Conservation (phyloP, 1,139 yeast species). For the Debaryomyces fabryi region DNA sequence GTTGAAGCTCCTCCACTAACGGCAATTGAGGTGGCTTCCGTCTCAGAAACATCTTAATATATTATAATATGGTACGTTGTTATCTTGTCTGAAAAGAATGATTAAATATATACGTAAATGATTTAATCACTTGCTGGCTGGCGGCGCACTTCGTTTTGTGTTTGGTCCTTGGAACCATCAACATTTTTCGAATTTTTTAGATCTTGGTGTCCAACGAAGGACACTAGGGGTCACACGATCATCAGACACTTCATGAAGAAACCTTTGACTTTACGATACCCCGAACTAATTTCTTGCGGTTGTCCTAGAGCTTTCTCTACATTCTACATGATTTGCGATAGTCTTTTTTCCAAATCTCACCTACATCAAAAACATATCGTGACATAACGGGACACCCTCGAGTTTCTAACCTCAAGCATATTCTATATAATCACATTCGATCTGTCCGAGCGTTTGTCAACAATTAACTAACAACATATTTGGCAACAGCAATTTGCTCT, state of each 20-base stretch:
- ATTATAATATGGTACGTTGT: not conserved
- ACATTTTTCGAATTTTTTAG: not conserved
- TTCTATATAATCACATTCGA: conserved; percentile 51
- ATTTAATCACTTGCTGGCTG: conserved; percentile 9
- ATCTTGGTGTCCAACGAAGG: not conserved
- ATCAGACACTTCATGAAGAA: not conserved
- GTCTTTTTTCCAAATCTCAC: not conserved
- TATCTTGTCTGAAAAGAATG: not conserved
- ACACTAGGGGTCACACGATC: not conserved
- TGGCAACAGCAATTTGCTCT: conserved; percentile 15
- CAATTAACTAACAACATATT: conserved; percentile 35
- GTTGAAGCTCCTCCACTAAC: conserved; percentile 59
- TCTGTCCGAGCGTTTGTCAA: conserved; percentile 51
- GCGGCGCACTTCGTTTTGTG: conserved; percentile 8
- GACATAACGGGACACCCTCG: conserved; percentile 61
- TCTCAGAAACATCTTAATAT: conserved; percentile 43
- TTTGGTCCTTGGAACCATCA: conserved; percentile 6
- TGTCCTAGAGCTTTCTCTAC: not conserved
- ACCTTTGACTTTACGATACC: not conserved
- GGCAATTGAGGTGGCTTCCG: conserved; percentile 58
- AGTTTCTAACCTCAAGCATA: conserved; percentile 43
- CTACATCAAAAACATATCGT: conserved; percentile 35
- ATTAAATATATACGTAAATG: not conserved
- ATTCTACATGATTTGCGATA: not conserved
- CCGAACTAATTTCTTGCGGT: not conserved